A percentile compares a stretch with the other conserved stretches of the same genome.
These are phyloP conservation scores for Rostrohypoxylon terebratum DNA, from an alignment of 495 filamentous ascomycete genomes.

Conservation along the genomic window DNA sequence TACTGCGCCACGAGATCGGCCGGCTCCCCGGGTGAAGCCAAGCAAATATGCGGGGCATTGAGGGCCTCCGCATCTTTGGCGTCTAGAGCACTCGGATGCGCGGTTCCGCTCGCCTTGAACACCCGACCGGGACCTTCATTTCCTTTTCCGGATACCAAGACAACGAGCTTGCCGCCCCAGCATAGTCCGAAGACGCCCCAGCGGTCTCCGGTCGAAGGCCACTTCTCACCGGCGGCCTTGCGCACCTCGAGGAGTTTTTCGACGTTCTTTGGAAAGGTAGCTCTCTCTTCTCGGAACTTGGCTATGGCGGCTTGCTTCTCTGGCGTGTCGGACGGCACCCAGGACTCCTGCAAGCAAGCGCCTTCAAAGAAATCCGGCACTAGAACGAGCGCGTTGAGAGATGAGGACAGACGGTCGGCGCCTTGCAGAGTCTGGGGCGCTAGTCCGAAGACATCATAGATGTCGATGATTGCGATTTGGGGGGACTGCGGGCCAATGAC, in stretches of 20 bases:
- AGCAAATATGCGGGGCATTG: conserved; percentile 13
- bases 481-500: conserved; percentile 43
- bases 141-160: neutral
- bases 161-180: conserved; percentile 3
- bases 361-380: conserved; percentile 12
- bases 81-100: neutral
- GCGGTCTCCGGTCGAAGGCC: conserved; percentile 11
- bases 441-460: conserved; percentile 51
- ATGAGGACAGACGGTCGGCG: conserved; percentile 34
- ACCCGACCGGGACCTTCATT: conserved; percentile 7
- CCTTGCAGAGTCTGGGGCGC: conserved; percentile 49
- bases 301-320: conserved; percentile 1
- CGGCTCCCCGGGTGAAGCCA: conserved; percentile 12
- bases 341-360: neutral
- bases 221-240: neutral
- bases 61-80: conserved; percentile 11
- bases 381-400: conserved; percentile 14
- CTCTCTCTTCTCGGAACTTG: neutral
- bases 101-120: conserved; percentile 11
- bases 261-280: neutral
- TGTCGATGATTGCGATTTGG: conserved; percentile 45
- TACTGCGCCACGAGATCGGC: conserved; percentile 13
- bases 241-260: conserved; percentile 4
- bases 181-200: conserved; percentile 13
- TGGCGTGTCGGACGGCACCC: conserved; percentile 7